A percentile compares a stretch with the other conserved stretches of the same genome.
These are phyloP conservation scores for Chlorella sp. DNA, from an alignment of 139 green algal species.

Conservation along the genomic window DNA sequence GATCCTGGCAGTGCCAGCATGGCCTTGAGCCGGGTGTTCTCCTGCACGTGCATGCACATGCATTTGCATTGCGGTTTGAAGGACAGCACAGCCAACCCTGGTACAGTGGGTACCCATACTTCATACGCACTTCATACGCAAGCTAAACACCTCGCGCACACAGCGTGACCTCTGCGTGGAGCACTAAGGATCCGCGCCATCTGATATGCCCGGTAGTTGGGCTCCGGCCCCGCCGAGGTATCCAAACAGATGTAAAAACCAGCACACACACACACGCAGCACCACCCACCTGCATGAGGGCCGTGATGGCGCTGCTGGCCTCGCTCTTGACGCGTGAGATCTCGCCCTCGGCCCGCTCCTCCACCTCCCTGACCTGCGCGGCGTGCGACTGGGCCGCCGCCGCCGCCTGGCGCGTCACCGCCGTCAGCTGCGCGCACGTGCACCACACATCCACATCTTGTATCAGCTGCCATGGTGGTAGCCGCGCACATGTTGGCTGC, in stretches of 20 bases:
- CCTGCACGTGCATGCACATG: neutral
- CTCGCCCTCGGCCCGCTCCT: neutral
- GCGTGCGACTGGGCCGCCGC: neutral
- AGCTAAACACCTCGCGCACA: neutral
- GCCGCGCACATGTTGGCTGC: neutral
- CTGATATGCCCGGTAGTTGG: too few relatives aligned
- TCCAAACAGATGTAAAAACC: too few relatives aligned
- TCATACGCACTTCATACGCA: neutral
- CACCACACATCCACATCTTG: neutral
- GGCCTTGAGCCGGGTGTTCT: neutral
- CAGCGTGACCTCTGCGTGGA: too few relatives aligned
- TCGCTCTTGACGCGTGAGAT: conserved; percentile 5
- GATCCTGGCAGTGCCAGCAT: too few relatives aligned
- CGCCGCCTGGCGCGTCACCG: conserved; percentile 4
- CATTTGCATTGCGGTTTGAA: neutral
- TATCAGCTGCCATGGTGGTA: neutral
- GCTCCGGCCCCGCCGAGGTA: too few relatives aligned
- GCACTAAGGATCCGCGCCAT: too few relatives aligned
- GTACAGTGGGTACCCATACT: neutral
- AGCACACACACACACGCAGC: too few relatives aligned
- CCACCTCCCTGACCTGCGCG: neutral
- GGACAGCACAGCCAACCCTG: neutral
- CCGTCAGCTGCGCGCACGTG: neutral
- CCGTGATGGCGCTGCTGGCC: conserved; percentile 5
- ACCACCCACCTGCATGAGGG: conserved; percentile 9